Conservation (phyloP, 805 yeast species). For the Clavispora santaluciae region DNA sequence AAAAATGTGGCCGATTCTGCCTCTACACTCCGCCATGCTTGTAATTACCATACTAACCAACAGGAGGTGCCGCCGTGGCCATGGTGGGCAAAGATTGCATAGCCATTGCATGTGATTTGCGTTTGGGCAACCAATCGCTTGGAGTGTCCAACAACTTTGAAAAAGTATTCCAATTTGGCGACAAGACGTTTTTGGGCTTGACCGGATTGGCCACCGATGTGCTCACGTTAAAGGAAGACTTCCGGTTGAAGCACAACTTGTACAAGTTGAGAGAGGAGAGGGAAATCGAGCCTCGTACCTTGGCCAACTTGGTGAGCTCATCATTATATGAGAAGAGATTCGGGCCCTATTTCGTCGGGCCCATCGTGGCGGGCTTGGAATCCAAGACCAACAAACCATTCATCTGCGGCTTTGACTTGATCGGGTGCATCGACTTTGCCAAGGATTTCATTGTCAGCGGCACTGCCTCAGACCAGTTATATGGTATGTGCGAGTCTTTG, state of each 20-base stretch:
- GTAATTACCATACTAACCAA: slow-evolving; percentile 11
- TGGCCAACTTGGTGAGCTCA: slow-evolving; percentile 88
- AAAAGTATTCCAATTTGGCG: slow-evolving; percentile 79
- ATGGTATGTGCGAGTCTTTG: slow-evolving; percentile 97
- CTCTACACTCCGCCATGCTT: background rate
- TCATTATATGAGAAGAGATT: slow-evolving; percentile 86
- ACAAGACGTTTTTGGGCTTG: slow-evolving; percentile 78
- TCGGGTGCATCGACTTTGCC: slow-evolving; percentile 94
- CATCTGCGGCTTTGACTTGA: slow-evolving; percentile 91
- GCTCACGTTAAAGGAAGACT: slow-evolving; percentile 72
- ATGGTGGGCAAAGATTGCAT: slow-evolving; percentile 99
- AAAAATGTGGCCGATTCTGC: background rate
- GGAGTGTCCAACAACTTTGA: slow-evolving; percentile 93
- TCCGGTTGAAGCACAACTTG: slow-evolving; percentile 79
- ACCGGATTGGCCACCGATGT: slow-evolving; percentile 97
- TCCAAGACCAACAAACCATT: slow-evolving; percentile 81
- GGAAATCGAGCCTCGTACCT: slow-evolving; percentile 84
- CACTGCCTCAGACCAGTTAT: slow-evolving; percentile 93
- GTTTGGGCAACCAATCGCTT: slow-evolving; percentile 89
- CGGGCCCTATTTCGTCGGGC: slow-evolving; percentile 96
- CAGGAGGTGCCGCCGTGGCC: slow-evolving; percentile 95
- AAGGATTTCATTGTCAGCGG: slow-evolving; percentile 94
- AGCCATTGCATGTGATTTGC: slow-evolving; percentile 93
- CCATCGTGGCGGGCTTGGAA: slow-evolving; percentile 92
- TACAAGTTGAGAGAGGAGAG: slow-evolving; percentile 91